phyloP scores from a whole-genome alignment of 2,329 filamentous ascomycete genomes.

The Akanthomyces muscarius region DNA sequence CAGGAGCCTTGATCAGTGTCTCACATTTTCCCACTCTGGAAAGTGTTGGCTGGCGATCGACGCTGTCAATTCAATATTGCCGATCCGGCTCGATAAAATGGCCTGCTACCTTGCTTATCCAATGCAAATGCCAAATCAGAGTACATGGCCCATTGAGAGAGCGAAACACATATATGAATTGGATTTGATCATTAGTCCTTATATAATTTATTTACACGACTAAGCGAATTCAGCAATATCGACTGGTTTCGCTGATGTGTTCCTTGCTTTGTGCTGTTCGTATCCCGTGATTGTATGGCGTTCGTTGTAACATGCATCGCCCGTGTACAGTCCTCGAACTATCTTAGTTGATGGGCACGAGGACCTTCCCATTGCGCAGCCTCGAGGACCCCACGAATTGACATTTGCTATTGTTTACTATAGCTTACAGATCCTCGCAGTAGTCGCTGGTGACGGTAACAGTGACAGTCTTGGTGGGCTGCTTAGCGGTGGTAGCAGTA shows the following conservation, averaged over 20 bases:
- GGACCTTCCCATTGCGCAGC: background rate
- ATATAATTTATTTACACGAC: constrained; percentile 13
- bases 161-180: background rate
- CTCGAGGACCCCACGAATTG: background rate
- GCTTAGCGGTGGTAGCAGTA: constrained; percentile 34
- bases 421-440: constrained; percentile 35
- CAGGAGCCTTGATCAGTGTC: background rate
- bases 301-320: background rate
- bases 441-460: constrained; percentile 40
- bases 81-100: background rate
- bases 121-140: background rate
- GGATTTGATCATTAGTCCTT: constrained; percentile 1
- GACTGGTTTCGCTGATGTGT: background rate
- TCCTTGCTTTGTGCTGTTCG: constrained; percentile 15
- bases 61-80: background rate
- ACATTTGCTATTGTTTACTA: background rate
- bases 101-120: background rate
- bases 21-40: background rate
- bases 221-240: background rate
- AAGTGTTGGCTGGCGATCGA: background rate
- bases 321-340: background rate
- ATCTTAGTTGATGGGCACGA: background rate
- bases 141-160: background rate
- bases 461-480: constrained; percentile 38
- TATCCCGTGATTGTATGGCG: constrained; percentile 8